These are phyloP conservation scores for Lachnellula arida DNA, from an alignment of 2,329 filamentous ascomycete species.

Conservation along the genomic window DNA sequence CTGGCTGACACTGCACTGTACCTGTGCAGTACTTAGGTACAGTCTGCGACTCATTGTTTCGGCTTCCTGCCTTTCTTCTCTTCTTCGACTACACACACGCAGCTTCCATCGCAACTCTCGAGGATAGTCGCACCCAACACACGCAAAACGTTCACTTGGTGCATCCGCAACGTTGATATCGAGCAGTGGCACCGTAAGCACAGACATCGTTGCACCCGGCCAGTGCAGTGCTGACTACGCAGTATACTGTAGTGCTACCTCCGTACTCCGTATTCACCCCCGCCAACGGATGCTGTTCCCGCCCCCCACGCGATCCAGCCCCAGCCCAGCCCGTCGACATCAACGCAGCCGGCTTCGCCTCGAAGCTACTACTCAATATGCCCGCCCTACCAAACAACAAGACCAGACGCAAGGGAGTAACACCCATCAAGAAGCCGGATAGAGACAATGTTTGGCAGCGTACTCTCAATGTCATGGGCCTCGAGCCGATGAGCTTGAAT, in stretches of 20 bases:
- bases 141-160: too few relatives aligned
- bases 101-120: too few relatives aligned
- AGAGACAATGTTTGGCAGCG: slow-evolving; percentile 14
- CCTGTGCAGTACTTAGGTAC: neutral
- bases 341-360: neutral
- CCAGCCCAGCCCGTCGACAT: neutral
- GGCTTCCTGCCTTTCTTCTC: too few relatives aligned
- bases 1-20: neutral
- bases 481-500: slow-evolving; percentile 9
- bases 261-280: too few relatives aligned
- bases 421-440: slow-evolving; percentile 8
- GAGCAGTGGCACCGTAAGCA: too few relatives aligned
- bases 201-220: too few relatives aligned
- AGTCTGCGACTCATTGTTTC: neutral
- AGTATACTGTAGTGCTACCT: too few relatives aligned
- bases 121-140: too few relatives aligned
- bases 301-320: neutral
- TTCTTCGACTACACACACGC: too few relatives aligned
- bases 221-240: too few relatives aligned
- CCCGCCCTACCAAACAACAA: slow-evolving; percentile 11
- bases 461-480: slow-evolving; percentile 15
- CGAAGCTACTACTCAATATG: slow-evolving; percentile 6
- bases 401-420: slow-evolving; percentile 8
- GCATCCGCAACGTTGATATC: too few relatives aligned
- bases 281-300: neutral